Evolutionary conservation across 1,284 basidiomycete species (phyloP).

Genomic region (Exsudoporus floridanus): DNA sequence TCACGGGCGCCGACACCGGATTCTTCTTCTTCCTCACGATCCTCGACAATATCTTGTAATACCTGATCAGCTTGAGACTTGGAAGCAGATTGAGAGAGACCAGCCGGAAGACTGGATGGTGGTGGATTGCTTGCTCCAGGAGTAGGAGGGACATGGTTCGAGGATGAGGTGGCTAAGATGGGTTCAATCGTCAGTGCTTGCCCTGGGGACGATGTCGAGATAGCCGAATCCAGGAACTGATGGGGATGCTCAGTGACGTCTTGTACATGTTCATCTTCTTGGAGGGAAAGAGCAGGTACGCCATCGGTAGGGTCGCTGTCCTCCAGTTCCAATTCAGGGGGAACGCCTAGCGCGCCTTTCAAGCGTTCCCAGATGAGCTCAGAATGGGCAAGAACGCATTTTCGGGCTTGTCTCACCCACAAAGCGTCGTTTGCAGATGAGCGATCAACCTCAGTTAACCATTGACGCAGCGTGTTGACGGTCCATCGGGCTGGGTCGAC

Average conservation of each 20-base stretch:
- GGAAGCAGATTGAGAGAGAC: constrained; percentile 30
- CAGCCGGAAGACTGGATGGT: constrained; percentile 39
- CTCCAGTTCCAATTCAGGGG: constrained; percentile 68
- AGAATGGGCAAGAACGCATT: constrained; percentile 64
- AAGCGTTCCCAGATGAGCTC: constrained; percentile 82
- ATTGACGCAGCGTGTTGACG: constrained; percentile 39
- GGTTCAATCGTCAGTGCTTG: constrained; percentile 27
- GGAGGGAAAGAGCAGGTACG: background rate
- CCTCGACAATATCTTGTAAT: constrained; percentile 55
- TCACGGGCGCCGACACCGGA: constrained; percentile 9
- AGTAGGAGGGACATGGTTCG: constrained; percentile 35
- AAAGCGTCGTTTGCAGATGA: constrained; percentile 55
- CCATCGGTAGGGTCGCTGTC: constrained; percentile 23
- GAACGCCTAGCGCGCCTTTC: constrained; percentile 75
- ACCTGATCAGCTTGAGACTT: constrained; percentile 34
- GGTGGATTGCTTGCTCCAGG: constrained; percentile 33
- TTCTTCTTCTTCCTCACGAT: constrained; percentile 44
- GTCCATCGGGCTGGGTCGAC: constrained; percentile 25
- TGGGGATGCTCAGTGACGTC: background rate
- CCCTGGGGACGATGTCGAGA: constrained; percentile 8
- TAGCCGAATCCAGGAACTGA: background rate
- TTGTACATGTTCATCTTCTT: background rate
- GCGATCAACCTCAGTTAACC: constrained; percentile 61
- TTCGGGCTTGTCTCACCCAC: constrained; percentile 65
- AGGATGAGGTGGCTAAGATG: constrained; percentile 35